Percentiles rank a stretch among this genome's conserved stretches.
phyloP scores from a whole-genome alignment of 225 moss, liverwort and hornwort genomes.

The Antitrichia curtipendula region DNA sequence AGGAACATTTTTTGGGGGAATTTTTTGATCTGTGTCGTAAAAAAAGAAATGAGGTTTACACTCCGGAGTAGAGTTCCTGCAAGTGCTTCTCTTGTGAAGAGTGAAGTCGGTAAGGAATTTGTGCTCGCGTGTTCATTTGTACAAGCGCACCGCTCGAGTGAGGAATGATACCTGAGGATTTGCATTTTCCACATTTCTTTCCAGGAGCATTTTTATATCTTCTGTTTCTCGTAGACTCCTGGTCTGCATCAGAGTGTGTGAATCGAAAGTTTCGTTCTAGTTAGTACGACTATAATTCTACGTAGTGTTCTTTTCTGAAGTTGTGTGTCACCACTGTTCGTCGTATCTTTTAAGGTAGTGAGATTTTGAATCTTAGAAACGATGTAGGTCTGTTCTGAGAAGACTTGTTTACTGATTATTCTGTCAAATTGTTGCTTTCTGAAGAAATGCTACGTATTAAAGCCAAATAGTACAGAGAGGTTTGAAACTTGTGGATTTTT shows the following conservation, averaged over 20 bases:
- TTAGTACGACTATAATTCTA: not conserved
- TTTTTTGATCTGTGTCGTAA: not conserved
- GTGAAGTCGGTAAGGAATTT: not conserved
- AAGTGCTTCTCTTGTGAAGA: not conserved
- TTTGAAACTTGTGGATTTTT: not conserved
- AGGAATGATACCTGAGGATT: not conserved
- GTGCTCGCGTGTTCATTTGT: not conserved
- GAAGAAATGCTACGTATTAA: not conserved
- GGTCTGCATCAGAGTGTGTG: not conserved
- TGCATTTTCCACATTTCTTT: not conserved
- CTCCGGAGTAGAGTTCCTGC: not conserved
- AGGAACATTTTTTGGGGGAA: not conserved
- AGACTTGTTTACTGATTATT: not conserved
- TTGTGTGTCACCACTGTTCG: not conserved
- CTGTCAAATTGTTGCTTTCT: not conserved
- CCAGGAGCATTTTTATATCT: not conserved
- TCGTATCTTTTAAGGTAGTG: not conserved
- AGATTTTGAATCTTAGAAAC: not conserved
- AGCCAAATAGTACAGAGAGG: not conserved
- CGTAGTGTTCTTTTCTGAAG: not conserved
- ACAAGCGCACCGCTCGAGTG: not conserved
- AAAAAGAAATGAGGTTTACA: not conserved
- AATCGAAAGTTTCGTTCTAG: not conserved
- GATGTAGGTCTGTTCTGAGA: not conserved
- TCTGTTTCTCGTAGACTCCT: not conserved